Percentiles rank a stretch among this genome's conserved stretches.
Conservation (phyloP, 371 early-diverging fungal genomes). For the Mortierella sp. region DNA sequence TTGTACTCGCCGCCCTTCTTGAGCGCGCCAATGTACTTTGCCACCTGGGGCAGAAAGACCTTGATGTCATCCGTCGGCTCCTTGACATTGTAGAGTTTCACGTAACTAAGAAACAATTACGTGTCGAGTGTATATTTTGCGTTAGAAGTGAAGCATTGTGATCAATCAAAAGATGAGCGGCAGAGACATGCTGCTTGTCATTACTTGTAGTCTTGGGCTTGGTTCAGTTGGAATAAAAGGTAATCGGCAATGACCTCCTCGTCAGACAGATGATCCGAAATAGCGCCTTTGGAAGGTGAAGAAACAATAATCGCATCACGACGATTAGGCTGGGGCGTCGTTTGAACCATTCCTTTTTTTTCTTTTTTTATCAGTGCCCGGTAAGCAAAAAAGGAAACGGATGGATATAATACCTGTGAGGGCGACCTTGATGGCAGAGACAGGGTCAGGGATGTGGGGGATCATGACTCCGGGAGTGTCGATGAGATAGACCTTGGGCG, state of each 20-base stretch:
- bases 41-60: slow-evolving; percentile 72
- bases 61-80: slow-evolving; percentile 80
- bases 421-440: slow-evolving; percentile 83
- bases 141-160: neutral
- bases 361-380: too few species aligned
- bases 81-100: slow-evolving; percentile 60
- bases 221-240: slow-evolving; percentile 87
- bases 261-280: slow-evolving; percentile 88
- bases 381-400: too few species aligned
- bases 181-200: neutral
- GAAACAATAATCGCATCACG: neutral
- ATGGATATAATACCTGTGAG: slow-evolving; percentile 69
- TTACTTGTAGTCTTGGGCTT: slow-evolving; percentile 60
- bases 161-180: too few species aligned
- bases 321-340: neutral
- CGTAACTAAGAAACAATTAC: slow-evolving; percentile 53
- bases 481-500: slow-evolving; percentile 90
- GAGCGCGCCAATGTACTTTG: slow-evolving; percentile 82
- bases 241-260: slow-evolving; percentile 90
- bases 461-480: slow-evolving; percentile 96
- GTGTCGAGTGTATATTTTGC: neutral
- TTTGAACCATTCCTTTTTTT: too few species aligned
- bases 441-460: slow-evolving; percentile 84
- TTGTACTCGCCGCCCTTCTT: slow-evolving; percentile 81
- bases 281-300: slow-evolving; percentile 70